Percentiles rank a stretch among this genome's conserved stretches.
These are phyloP conservation scores for Papiliotrema fonsecae DNA, from an alignment of 1,284 basidiomycete species.

Conservation along the genomic window DNA sequence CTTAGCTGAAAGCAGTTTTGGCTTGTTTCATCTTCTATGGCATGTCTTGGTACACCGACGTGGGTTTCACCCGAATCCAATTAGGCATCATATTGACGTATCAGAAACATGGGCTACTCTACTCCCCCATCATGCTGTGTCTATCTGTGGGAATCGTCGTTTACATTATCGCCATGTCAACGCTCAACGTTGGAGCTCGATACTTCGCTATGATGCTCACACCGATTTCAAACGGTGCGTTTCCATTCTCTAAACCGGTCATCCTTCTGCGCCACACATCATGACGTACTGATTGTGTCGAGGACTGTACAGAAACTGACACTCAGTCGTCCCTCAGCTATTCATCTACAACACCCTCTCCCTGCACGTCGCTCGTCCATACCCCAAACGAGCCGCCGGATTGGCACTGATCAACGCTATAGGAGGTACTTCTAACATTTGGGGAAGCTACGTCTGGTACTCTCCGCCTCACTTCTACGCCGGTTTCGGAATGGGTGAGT, in stretches of 20 bases:
- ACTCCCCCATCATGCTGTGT: conserved; percentile 19
- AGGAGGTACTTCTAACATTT: conserved; percentile 27
- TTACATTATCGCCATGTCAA: conserved; percentile 32
- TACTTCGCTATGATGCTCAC: conserved; percentile 41
- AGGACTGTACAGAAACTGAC: no score
- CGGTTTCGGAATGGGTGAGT: conserved; percentile 20
- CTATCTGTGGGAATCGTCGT: conserved; percentile 17
- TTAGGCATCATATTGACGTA: neutral
- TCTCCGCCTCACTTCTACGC: conserved; percentile 19
- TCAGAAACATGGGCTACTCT: conserved; percentile 15
- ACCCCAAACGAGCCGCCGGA: conserved; percentile 29
- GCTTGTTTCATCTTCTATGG: conserved; percentile 22
- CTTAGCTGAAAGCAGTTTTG: conserved; percentile 5
- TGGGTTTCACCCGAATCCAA: conserved; percentile 9
- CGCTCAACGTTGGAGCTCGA: conserved; percentile 27
- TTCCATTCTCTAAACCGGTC: no score
- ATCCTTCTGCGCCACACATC: no score
- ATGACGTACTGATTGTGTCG: no score
- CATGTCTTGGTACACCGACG: conserved; percentile 22
- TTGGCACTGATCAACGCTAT: conserved; percentile 31
- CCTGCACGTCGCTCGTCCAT: conserved; percentile 25
- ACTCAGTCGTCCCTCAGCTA: conserved; percentile 27
- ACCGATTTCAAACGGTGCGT: conserved; percentile 19
- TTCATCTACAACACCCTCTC: conserved; percentile 30
- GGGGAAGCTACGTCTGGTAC: conserved; percentile 22